A percentile compares a stretch with the other conserved stretches of the same genome.
Evolutionary conservation across 768 basidiomycete genomes (phyloP).

Genomic region (Porphyrellus cyaneotinctus): DNA sequence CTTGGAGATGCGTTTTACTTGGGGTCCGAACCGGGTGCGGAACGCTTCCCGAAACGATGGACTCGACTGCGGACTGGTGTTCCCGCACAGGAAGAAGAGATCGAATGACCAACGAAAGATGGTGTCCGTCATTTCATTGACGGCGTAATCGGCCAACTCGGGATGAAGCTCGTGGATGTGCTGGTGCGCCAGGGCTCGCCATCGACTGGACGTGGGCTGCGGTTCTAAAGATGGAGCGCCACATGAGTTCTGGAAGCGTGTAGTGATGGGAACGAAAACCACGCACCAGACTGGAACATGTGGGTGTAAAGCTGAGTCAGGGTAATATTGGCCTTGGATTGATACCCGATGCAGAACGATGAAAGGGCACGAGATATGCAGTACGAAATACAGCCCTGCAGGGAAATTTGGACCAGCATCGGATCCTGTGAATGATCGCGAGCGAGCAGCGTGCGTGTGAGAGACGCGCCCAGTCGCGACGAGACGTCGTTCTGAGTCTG

Average conservation of each 20-base stretch:
- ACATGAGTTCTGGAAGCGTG: conserved; percentile 13
- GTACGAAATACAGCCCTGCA: conserved; percentile 67
- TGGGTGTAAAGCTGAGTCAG: conserved; percentile 58
- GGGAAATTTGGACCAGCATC: conserved; percentile 68
- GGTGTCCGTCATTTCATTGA: conserved; percentile 69
- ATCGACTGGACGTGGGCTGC: conserved; percentile 73
- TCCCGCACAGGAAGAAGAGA: conserved; percentile 62
- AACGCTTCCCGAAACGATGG: conserved; percentile 38
- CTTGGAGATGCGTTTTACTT: conserved; percentile 62
- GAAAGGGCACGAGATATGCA: conserved; percentile 66
- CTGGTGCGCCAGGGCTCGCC: conserved; percentile 69
- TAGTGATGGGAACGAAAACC: background rate
- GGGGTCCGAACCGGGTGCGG: conserved; percentile 50
- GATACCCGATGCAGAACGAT: conserved; percentile 71
- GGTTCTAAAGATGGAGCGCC: conserved; percentile 44
- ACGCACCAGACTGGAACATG: conserved; percentile 51
- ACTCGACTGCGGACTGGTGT: conserved; percentile 39
- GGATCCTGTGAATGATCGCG: conserved; percentile 74
- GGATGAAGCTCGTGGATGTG: conserved; percentile 68
- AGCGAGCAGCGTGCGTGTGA: conserved; percentile 56
- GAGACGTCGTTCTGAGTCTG: conserved; percentile 59
- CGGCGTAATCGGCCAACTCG: conserved; percentile 57
- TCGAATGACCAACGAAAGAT: conserved; percentile 71
- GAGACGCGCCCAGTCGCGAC: conserved; percentile 57
- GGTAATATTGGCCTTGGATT: conserved; percentile 63